These are phyloP conservation scores for Pisolithus marmoratus DNA, from an alignment of 768 basidiomycete genomes.

Conservation along the genomic window DNA sequence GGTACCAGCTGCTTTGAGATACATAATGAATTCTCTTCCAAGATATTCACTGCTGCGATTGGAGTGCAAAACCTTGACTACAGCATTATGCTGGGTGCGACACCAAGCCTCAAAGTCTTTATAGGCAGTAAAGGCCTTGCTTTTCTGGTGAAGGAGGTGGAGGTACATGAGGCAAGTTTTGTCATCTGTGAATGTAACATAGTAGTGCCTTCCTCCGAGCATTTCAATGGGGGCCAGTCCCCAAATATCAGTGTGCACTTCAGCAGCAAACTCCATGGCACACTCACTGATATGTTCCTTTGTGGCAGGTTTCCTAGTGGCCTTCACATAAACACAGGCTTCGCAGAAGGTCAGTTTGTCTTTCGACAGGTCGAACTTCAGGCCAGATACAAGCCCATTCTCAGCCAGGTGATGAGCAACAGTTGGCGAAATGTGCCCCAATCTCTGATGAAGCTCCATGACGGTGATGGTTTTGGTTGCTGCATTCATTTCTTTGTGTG, in stretches of 20 bases:
- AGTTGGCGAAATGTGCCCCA: conserved; percentile 1
- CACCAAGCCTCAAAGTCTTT: conserved; percentile 4
- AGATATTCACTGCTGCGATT: conserved; percentile 14
- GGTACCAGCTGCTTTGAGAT: too few relatives aligned
- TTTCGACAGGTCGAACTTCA: conserved; percentile 15
- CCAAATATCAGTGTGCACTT: too few relatives aligned
- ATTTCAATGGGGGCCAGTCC: too few relatives aligned
- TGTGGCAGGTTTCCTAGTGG: too few relatives aligned
- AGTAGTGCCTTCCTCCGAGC: too few relatives aligned
- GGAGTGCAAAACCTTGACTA: not conserved
- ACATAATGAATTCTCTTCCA: not conserved
- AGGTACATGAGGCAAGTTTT: not conserved
- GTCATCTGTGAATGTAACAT: conserved; percentile 8
- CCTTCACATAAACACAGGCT: too few relatives aligned
- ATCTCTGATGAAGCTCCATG: not conserved
- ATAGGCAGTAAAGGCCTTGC: conserved; percentile 5
- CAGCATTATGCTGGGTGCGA: not conserved
- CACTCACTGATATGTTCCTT: too few relatives aligned
- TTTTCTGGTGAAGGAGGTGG: conserved; percentile 2
- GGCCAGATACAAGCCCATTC: conserved; percentile 27
- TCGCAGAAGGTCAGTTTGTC: too few relatives aligned
- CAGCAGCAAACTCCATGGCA: too few relatives aligned
- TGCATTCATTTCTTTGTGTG: not conserved
- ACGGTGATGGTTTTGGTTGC: not conserved
- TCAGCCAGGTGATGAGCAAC: conserved; percentile 16